A percentile compares a stretch with the other conserved stretches of the same genome.
Evolutionary conservation across 2,329 filamentous ascomycete species (phyloP).

Genomic region (Whalleya microplaca): DNA sequence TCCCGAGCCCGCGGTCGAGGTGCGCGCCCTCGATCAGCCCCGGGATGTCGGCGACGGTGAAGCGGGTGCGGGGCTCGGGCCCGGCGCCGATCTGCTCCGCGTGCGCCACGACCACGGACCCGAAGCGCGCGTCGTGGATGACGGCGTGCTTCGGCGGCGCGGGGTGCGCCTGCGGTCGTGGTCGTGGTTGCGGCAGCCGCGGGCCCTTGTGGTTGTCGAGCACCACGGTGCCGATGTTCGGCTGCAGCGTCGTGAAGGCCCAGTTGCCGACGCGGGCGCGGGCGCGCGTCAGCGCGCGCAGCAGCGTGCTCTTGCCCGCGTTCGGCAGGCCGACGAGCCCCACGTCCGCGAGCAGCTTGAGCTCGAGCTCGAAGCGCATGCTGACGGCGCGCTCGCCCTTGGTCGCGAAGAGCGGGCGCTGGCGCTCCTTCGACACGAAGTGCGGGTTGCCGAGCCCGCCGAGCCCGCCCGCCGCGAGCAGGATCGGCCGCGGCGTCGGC

Average conservation of each 20-base stretch:
- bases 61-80: slow-evolving; percentile 69
- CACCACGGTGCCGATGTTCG: slow-evolving; percentile 94
- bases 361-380: slow-evolving; percentile 81
- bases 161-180: slow-evolving; percentile 29
- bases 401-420: slow-evolving; percentile 84
- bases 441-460: slow-evolving; percentile 94
- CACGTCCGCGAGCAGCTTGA: slow-evolving; percentile 94
- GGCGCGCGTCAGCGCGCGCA: slow-evolving; percentile 85
- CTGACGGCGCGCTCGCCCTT: slow-evolving; percentile 80
- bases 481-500: slow-evolving; percentile 80
- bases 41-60: slow-evolving; percentile 95
- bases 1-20: slow-evolving; percentile 85
- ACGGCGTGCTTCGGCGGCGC: slow-evolving; percentile 47
- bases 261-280: slow-evolving; percentile 88
- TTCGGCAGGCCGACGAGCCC: slow-evolving; percentile 94
- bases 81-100: slow-evolving; percentile 28
- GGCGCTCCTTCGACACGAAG: slow-evolving; percentile 77
- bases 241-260: slow-evolving; percentile 95
- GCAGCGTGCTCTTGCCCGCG: slow-evolving; percentile 90
- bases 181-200: slow-evolving; percentile 58
- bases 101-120: slow-evolving; percentile 35
- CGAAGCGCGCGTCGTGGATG: slow-evolving; percentile 36
- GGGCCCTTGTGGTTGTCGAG: slow-evolving; percentile 87
- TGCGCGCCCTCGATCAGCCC: slow-evolving; percentile 92
- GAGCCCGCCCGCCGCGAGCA: slow-evolving; percentile 84